Evolutionary conservation across 2,329 filamentous ascomycete genomes (phyloP).

Genomic region (Xylariaceae sp.): DNA sequence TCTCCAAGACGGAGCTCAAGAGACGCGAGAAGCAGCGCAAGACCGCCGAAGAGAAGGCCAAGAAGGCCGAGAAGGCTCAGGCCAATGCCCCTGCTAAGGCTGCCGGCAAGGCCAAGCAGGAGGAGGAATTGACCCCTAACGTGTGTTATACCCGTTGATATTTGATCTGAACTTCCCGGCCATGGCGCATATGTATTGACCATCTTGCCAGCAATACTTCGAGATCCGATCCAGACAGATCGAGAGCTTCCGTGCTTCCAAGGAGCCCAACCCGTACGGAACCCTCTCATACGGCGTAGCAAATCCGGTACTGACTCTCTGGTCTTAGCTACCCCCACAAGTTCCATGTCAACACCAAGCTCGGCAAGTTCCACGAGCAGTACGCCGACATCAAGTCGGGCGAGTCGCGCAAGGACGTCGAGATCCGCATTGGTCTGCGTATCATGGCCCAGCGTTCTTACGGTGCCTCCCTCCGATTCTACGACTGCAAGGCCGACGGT

Average conservation of each 20-base stretch:
- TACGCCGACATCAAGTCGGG: conserved; percentile 82
- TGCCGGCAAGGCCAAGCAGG: conserved; percentile 52
- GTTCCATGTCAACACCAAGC: conserved; percentile 81
- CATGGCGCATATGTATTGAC: background rate
- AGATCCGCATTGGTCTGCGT: conserved; percentile 73
- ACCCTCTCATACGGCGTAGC: background rate
- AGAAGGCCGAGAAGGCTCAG: conserved; percentile 64
- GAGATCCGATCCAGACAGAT: conserved; percentile 86
- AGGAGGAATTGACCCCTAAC: conserved; percentile 74
- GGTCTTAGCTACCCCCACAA: conserved; percentile 72
- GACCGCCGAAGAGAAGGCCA: conserved; percentile 80
- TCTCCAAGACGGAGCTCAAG: conserved; percentile 88
- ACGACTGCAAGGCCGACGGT: conserved; percentile 61
- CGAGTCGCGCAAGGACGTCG: conserved; percentile 69
- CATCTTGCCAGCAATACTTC: conserved; percentile 59
- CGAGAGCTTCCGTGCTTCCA: conserved; percentile 66
- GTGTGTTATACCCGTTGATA: conserved; percentile 35
- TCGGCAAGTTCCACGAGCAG: conserved; percentile 72
- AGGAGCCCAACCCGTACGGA: conserved; percentile 58
- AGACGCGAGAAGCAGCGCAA: conserved; percentile 88
- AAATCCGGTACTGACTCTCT: background rate
- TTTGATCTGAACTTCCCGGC: background rate
- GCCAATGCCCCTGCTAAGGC: conserved; percentile 44
- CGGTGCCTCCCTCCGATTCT: conserved; percentile 84
- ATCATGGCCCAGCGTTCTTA: conserved; percentile 84